These are phyloP conservation scores for Suillus clintonianus DNA, from an alignment of 768 basidiomycete species.

Conservation along the genomic window DNA sequence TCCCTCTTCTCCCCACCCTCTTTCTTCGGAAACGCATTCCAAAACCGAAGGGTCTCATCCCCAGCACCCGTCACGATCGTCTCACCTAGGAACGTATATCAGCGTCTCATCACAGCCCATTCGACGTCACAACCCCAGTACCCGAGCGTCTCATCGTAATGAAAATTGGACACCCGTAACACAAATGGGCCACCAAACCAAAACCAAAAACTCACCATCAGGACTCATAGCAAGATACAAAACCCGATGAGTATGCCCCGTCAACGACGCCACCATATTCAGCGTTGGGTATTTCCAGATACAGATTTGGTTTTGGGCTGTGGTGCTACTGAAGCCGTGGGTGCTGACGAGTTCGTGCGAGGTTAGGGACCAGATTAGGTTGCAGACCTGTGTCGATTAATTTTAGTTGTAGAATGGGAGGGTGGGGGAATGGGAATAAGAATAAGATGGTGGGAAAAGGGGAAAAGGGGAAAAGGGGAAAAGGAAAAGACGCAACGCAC, in stretches of 20 bases:
- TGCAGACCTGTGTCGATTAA: conserved; percentile 73
- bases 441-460: conserved; percentile 6
- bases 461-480: not conserved
- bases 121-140: not conserved
- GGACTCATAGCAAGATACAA: conserved; percentile 97
- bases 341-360: conserved; percentile 98
- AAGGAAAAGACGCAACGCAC: conserved; percentile 40
- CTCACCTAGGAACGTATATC: conserved; percentile 38
- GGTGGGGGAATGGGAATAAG: not conserved
- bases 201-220: conserved; percentile 64
- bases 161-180: too few species aligned
- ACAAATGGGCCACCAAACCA: too few species aligned
- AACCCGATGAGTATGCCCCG: conserved; percentile 94
- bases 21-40: conserved; percentile 93
- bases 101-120: not conserved
- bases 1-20: conserved; percentile 43
- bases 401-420: too few species aligned
- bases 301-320: conserved; percentile 94
- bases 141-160: not conserved
- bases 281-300: conserved; percentile 94
- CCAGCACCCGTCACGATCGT: conserved; percentile 98
- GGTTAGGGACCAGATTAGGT: conserved; percentile 93
- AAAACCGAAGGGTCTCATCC: conserved; percentile 95
- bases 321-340: conserved; percentile 92
- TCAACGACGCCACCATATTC: conserved; percentile 92